Evolutionary conservation across 2,329 filamentous ascomycete species (phyloP).

Genomic region (Annulohypoxylon truncatum): DNA sequence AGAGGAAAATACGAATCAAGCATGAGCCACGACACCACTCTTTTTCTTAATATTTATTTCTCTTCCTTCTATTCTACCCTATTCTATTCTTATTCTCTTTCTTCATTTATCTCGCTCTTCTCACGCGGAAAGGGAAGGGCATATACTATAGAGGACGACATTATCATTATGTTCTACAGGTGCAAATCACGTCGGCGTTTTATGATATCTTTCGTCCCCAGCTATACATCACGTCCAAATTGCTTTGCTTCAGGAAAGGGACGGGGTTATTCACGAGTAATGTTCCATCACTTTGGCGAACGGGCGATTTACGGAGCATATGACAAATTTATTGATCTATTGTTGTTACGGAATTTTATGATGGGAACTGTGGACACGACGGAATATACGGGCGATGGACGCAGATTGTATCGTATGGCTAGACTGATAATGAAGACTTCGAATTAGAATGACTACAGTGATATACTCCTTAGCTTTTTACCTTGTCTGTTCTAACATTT

Average conservation of each 20-base stretch:
- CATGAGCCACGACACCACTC: conserved; percentile 27
- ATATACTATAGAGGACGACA: conserved; percentile 27
- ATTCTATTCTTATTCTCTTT: background rate
- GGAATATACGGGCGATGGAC: conserved; percentile 5
- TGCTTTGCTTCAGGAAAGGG: conserved; percentile 15
- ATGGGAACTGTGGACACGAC: no score
- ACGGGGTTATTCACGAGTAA: conserved; percentile 19
- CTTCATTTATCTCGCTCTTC: conserved; percentile 5
- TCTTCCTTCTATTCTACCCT: background rate
- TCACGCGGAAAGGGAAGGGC: conserved; percentile 18
- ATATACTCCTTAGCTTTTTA: conserved; percentile 1
- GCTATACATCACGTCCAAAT: conserved; percentile 10
- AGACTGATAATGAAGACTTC: conserved; percentile 29
- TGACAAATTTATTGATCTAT: background rate
- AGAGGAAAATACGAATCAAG: conserved; percentile 8
- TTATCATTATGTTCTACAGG: conserved; percentile 18
- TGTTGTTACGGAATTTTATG: background rate
- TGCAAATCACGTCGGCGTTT: conserved; percentile 29
- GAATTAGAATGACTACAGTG: conserved; percentile 24
- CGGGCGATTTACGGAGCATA: conserved; percentile 9
- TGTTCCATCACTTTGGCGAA: background rate
- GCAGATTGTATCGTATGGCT: conserved; percentile 36
- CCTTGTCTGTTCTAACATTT: background rate
- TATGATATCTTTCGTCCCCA: conserved; percentile 5
- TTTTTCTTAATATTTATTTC: background rate